These are phyloP conservation scores for Botrytis byssoidea DNA, from an alignment of 2,329 filamentous ascomycete species.

Conservation along the genomic window DNA sequence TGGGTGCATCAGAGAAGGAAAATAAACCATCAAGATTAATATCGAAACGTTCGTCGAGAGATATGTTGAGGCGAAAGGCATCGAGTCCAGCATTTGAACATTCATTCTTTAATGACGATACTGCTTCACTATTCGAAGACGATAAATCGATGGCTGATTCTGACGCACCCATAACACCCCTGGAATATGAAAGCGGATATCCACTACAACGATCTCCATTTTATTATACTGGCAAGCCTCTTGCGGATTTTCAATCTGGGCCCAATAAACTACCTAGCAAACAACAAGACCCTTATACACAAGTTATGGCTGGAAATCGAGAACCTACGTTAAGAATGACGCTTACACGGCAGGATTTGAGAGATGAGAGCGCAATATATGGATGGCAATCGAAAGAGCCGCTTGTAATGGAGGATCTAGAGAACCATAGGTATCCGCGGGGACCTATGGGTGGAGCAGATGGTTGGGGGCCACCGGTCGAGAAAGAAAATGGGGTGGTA, in stretches of 20 bases:
- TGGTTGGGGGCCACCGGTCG: constrained; percentile 43
- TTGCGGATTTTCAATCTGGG: constrained; percentile 42
- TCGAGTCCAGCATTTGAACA: constrained; percentile 50
- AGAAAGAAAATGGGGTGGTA: constrained; percentile 54
- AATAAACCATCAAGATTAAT: constrained; percentile 29
- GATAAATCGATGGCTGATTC: constrained; percentile 55
- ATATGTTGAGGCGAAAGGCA: constrained; percentile 36
- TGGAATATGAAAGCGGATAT: constrained; percentile 33
- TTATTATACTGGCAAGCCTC: constrained; percentile 36
- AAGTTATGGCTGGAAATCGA: constrained; percentile 58
- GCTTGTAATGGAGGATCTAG: constrained; percentile 54
- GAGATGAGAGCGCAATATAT: constrained; percentile 70
- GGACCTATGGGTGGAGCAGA: constrained; percentile 40
- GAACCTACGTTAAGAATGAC: constrained; percentile 99
- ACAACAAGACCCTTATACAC: constrained; percentile 44
- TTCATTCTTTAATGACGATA: constrained; percentile 59
- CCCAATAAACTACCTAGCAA: constrained; percentile 34
- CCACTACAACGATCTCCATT: constrained; percentile 32
- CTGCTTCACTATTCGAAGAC: constrained; percentile 55
- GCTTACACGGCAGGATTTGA: constrained; percentile 82
- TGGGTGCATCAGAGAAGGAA: constrained; percentile 40
- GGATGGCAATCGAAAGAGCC: constrained; percentile 63
- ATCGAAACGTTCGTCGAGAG: constrained; percentile 25
- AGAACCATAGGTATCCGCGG: constrained; percentile 50
- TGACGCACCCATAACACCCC: constrained; percentile 48